A percentile compares a stretch with the other conserved stretches of the same genome.
Conservation (phyloP, 768 basidiomycete species). For the Sutorius australiensis region DNA sequence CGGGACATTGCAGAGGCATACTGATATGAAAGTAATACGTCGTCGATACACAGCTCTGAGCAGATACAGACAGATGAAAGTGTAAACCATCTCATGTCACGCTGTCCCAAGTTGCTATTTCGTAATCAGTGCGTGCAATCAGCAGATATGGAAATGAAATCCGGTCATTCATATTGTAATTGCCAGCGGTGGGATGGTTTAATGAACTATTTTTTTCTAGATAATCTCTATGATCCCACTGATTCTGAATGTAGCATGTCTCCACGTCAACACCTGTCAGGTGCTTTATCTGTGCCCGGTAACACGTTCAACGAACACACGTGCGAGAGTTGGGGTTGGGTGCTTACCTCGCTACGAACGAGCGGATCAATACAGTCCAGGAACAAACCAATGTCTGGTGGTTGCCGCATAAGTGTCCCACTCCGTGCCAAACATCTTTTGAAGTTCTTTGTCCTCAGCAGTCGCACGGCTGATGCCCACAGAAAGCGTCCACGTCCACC, state of each 20-base stretch:
- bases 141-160: background rate
- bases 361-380: constrained; percentile 38
- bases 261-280: background rate
- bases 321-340: too few species aligned
- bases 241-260: background rate
- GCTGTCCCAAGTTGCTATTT: too few species aligned
- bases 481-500: constrained; percentile 50
- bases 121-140: background rate
- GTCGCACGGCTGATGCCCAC: constrained; percentile 46
- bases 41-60: too few species aligned
- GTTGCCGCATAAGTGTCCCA: constrained; percentile 46
- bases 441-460: constrained; percentile 51
- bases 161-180: background rate
- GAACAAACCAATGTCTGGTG: constrained; percentile 50
- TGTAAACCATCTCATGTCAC: too few species aligned
- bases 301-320: background rate
- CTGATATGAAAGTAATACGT: too few species aligned
- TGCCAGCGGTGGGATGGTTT: background rate
- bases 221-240: too few species aligned
- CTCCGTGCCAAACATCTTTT: constrained; percentile 40
- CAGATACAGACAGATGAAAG: too few species aligned
- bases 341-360: background rate
- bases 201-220: background rate
- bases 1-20: too few species aligned
- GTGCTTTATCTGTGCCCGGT: background rate